Evolutionary conservation across 805 yeast genomes (phyloP).

Genomic region (Zygotorulaspora chibaensis): DNA sequence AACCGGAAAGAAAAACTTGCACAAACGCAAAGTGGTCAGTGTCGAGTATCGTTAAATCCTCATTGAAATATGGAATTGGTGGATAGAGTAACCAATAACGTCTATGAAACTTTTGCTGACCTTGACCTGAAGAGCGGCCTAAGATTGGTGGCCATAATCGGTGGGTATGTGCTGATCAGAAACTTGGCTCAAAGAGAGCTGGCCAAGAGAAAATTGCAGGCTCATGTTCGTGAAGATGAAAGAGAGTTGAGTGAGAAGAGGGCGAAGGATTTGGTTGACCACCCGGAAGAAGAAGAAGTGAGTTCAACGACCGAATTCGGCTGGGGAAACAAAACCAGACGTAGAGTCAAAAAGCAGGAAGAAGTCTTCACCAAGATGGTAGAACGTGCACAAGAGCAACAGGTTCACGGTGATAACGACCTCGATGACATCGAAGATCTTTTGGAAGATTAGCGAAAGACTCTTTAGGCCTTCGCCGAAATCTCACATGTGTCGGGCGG

Average conservation of each 20-base stretch:
- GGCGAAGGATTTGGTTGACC: constrained; percentile 35
- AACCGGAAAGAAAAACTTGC: not conserved
- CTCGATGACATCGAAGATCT: constrained; percentile 70
- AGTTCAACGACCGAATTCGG: constrained; percentile 51
- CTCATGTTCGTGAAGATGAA: constrained; percentile 38
- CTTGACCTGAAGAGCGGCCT: constrained; percentile 19
- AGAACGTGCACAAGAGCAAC: constrained; percentile 38
- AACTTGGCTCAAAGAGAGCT: constrained; percentile 53
- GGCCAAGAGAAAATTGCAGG: constrained; percentile 54
- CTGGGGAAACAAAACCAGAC: constrained; percentile 76
- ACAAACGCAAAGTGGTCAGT: not conserved
- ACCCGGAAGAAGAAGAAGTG: constrained; percentile 36
- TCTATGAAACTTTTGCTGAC: constrained; percentile 19
- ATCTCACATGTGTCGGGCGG: too few relatives aligned
- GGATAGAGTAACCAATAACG: constrained; percentile 15
- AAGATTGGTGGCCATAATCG: constrained; percentile 45
- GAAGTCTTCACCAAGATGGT: constrained; percentile 47
- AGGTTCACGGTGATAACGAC: constrained; percentile 44
- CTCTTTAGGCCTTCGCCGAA: not conserved
- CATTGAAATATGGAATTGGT: constrained; percentile 8
- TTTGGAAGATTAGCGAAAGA: constrained; percentile 47
- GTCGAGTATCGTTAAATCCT: not conserved
- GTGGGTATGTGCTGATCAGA: constrained; percentile 60
- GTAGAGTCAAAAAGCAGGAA: constrained; percentile 51
- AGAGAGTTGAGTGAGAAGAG: constrained; percentile 30